phyloP scores from a whole-genome alignment of 2,329 filamentous ascomycete genomes.

The Chalara sp. region DNA sequence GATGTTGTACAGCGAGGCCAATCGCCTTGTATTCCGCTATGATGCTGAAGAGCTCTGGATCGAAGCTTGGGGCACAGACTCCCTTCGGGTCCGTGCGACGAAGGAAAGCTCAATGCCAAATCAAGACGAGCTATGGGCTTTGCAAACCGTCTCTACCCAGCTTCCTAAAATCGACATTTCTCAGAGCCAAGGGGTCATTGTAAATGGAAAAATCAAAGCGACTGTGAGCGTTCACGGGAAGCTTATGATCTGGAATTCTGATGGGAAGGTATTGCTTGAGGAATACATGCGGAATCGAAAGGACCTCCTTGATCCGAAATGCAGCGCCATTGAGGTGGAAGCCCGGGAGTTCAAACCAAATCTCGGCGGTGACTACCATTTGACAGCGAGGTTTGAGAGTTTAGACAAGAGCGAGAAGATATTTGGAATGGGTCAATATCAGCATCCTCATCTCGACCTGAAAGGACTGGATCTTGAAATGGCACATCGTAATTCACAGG shows the following conservation, averaged over 20 bases:
- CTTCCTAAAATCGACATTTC: conserved; percentile 1
- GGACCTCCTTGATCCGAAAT: conserved; percentile 42
- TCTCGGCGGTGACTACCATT: conserved; percentile 40
- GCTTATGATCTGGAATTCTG: conserved; percentile 43
- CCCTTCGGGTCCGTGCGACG: conserved; percentile 40
- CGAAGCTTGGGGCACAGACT: conserved; percentile 41
- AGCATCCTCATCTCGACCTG: conserved; percentile 55
- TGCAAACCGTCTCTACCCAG: conserved; percentile 12
- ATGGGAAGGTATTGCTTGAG: conserved; percentile 30
- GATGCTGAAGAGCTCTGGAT: conserved; percentile 41
- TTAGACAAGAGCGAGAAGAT: conserved; percentile 48
- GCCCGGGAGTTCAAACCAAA: conserved; percentile 44
- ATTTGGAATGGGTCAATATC: conserved; percentile 64
- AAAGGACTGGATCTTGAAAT: conserved; percentile 58
- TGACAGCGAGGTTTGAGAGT: conserved; percentile 53
- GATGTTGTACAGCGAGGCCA: conserved; percentile 20
- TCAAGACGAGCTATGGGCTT: conserved; percentile 33
- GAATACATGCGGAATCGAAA: conserved; percentile 43
- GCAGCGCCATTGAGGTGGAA: conserved; percentile 41
- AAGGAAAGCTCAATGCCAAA: conserved; percentile 29
- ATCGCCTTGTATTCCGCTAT: conserved; percentile 23
- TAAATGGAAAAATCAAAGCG: conserved; percentile 42
- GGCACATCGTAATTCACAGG: conserved; percentile 61
- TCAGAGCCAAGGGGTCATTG: conserved; percentile 28
- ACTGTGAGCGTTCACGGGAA: conserved; percentile 31